Evolutionary conservation across 768 basidiomycete species (phyloP).

Genomic region (Suillus discolor): DNA sequence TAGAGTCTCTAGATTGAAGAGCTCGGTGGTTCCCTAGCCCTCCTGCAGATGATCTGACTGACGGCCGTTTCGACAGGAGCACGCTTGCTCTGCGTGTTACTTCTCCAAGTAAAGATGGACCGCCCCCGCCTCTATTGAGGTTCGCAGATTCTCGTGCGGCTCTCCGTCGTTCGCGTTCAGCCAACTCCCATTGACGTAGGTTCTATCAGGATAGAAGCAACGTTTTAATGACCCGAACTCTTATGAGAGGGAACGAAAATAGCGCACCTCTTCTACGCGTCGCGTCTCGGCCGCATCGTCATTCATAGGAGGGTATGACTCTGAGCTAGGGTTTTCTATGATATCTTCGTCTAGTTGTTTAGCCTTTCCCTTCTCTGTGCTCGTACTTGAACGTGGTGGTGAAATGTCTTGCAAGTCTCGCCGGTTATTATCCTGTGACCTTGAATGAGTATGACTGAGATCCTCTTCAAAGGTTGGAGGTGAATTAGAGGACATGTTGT

Average conservation of each 20-base stretch:
- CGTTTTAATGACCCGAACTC: slow-evolving; percentile 4
- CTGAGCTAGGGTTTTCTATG: slow-evolving; percentile 24
- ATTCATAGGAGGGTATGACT: slow-evolving; percentile 63
- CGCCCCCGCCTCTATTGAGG: slow-evolving; percentile 6
- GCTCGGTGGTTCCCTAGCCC: slow-evolving; percentile 46
- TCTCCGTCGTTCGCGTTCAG: slow-evolving; percentile 76
- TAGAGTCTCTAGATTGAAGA: slow-evolving; percentile 52
- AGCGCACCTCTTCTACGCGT: slow-evolving; percentile 69
- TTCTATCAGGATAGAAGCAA: slow-evolving; percentile 47
- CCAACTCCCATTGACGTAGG: slow-evolving; percentile 75
- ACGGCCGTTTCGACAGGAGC: slow-evolving; percentile 51
- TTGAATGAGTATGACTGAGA: slow-evolving; percentile 37
- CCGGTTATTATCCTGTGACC: slow-evolving; percentile 33
- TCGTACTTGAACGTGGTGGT: slow-evolving; percentile 28
- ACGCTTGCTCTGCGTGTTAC: slow-evolving; percentile 61
- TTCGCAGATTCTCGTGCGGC: slow-evolving; percentile 60
- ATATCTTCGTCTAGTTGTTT: slow-evolving; percentile 27
- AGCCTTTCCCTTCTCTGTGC: slow-evolving; percentile 38
- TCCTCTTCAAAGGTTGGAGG: slow-evolving; percentile 47
- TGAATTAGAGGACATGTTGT: slow-evolving; percentile 20
- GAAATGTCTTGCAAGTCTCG: slow-evolving; percentile 19
- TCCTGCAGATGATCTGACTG: slow-evolving; percentile 30
- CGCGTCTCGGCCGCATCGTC: slow-evolving; percentile 71
- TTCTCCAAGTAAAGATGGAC: slow-evolving; percentile 54
- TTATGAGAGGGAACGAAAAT: background rate